Evolutionary conservation across 75 land plant genomes (phyloP).

Genomic region (Larix kaempferi): DNA sequence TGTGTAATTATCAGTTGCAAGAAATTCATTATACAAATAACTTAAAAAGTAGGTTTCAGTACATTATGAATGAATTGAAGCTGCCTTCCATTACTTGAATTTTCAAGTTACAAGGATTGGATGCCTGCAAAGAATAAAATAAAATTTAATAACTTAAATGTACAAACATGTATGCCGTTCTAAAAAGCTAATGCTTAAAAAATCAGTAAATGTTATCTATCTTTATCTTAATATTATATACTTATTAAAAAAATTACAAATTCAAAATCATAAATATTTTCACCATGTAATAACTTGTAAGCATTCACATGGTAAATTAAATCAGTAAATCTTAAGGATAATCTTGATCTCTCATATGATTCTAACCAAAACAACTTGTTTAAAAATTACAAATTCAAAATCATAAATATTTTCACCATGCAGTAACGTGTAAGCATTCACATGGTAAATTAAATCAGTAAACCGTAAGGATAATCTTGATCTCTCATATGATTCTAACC

Average conservation of each 20-base stretch:
- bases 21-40: constrained; percentile 63
- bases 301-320: constrained; percentile 82
- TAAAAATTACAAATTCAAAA: constrained; percentile 65
- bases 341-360: constrained; percentile 75
- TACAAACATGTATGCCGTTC: not conserved
- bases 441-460: constrained; percentile 75
- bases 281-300: constrained; percentile 69
- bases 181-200: not conserved
- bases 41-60: constrained; percentile 63
- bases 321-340: constrained; percentile 56
- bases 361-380: constrained; percentile 43
- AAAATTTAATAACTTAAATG: too few relatives aligned
- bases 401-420: constrained; percentile 80
- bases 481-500: constrained; percentile 77
- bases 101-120: constrained; percentile 33
- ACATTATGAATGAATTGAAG: constrained; percentile 70
- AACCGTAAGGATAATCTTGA: constrained; percentile 53
- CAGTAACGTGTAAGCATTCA: constrained; percentile 71
- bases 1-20: constrained; percentile 25
- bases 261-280: constrained; percentile 77
- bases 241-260: constrained; percentile 56
- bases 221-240: not conserved
- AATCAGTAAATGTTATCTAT: not conserved
- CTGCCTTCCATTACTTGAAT: constrained; percentile 80
- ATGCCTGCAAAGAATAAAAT: constrained; percentile 25